Percentiles rank a stretch among this genome's conserved stretches.
These are phyloP conservation scores for Yamadazyma diospyri DNA, from an alignment of 1,139 yeast species.

Conservation along the genomic window DNA sequence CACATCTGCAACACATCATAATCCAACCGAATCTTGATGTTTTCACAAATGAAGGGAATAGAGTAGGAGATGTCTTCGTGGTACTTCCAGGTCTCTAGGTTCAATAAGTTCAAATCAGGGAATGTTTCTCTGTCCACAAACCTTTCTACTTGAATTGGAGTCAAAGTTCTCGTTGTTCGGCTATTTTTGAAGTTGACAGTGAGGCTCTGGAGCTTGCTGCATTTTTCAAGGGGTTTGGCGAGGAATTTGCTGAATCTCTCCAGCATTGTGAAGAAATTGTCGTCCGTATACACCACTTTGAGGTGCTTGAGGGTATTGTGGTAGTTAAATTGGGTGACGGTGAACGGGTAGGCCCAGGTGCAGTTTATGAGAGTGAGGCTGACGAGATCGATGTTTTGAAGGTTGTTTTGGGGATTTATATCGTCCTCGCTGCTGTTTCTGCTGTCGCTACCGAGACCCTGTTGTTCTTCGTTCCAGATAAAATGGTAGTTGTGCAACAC, in stretches of 20 bases:
- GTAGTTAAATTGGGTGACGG: conserved; percentile 29
- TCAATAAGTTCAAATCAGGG: conserved; percentile 19
- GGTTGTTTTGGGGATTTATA: conserved; percentile 13
- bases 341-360: conserved; percentile 46
- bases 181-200: conserved; percentile 16
- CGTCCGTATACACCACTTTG: conserved; percentile 23
- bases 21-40: too few relatives aligned
- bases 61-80: background rate
- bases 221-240: conserved; percentile 15
- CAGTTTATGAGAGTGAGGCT: conserved; percentile 37
- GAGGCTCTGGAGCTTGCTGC: conserved; percentile 18
- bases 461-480: conserved; percentile 19
- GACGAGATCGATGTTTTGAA: conserved; percentile 1
- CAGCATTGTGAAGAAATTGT: conserved; percentile 33
- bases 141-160: conserved; percentile 15
- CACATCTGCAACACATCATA: conserved; percentile 5
- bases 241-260: conserved; percentile 36
- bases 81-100: conserved; percentile 24
- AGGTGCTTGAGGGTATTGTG: conserved; percentile 21
- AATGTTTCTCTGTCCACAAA: conserved; percentile 16
- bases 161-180: conserved; percentile 13
- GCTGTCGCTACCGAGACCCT: too few relatives aligned
- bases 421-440: conserved; percentile 21
- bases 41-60: background rate
- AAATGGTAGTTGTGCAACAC: conserved; percentile 30